Evolutionary conservation across 192 early-diverging fungal species (phyloP).

Genomic region (Entrophospora sp.): DNA sequence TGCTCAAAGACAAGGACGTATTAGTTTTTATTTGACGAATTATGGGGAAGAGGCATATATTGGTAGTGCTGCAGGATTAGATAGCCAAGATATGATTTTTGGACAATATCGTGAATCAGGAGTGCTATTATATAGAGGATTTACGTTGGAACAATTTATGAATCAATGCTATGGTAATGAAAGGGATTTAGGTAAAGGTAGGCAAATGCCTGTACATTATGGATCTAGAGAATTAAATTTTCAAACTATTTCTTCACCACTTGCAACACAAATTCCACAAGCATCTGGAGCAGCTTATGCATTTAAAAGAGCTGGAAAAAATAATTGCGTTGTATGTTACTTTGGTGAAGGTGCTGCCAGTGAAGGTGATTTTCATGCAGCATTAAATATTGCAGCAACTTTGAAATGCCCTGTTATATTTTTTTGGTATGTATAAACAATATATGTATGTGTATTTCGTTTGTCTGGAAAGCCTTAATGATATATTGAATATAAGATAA

Average conservation of each 20-base stretch:
- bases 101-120: constrained; percentile 98
- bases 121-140: constrained; percentile 89
- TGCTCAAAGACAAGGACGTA: constrained; percentile 95
- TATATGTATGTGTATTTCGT: neutral
- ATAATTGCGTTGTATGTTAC: constrained; percentile 82
- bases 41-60: constrained; percentile 97
- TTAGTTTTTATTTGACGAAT: constrained; percentile 98
- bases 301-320: constrained; percentile 69
- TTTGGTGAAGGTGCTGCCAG: constrained; percentile 98
- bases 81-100: constrained; percentile 80
- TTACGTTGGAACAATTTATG: constrained; percentile 89
- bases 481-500: too few relatives aligned
- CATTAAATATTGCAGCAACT: constrained; percentile 94
- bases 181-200: constrained; percentile 81
- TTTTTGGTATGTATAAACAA: constrained; percentile 59
- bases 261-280: constrained; percentile 98
- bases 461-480: too few relatives aligned
- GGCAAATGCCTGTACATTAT: constrained; percentile 99
- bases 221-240: constrained; percentile 77
- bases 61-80: constrained; percentile 82
- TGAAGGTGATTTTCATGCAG: constrained; percentile 98
- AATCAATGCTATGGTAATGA: constrained; percentile 95
- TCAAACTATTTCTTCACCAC: constrained; percentile 93
- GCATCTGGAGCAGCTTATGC: constrained; percentile 93
- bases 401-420: constrained; percentile 86